A percentile compares a stretch with the other conserved stretches of the same genome.
Conservation (phyloP, 2,329 filamentous ascomycete genomes). For the Fusarium continuum region DNA sequence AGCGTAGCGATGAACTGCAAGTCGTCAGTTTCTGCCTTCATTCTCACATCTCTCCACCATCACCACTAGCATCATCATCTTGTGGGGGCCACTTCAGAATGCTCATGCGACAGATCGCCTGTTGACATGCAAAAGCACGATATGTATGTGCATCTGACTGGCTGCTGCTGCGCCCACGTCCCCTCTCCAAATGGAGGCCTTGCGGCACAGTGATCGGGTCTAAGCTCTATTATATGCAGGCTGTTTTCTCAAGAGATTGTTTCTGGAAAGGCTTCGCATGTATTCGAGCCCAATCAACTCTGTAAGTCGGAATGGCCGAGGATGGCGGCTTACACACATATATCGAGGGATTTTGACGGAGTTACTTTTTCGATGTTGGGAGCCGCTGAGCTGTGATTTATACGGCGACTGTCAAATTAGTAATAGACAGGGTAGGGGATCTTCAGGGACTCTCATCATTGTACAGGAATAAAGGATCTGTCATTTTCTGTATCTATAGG, state of each 20-base stretch:
- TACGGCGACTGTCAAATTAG: neutral
- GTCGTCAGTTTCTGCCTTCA: conserved; percentile 9
- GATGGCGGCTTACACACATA: neutral
- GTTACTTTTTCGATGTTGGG: neutral
- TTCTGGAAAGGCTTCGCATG: conserved; percentile 27
- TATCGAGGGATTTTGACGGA: neutral
- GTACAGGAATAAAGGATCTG: neutral
- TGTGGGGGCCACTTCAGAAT: conserved; percentile 25
- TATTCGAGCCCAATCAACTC: conserved; percentile 33
- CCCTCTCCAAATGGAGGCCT: conserved; percentile 14
- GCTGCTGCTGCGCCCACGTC: conserved; percentile 26
- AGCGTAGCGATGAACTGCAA: conserved; percentile 8
- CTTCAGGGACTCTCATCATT: conserved; percentile 19
- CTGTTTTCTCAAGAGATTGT: conserved; percentile 20
- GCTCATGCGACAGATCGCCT: conserved; percentile 27
- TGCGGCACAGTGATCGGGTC: conserved; percentile 19
- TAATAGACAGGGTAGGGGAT: conserved; percentile 9
- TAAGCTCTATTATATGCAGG: conserved; percentile 15
- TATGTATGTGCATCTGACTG: conserved; percentile 28
- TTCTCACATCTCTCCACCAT: neutral
- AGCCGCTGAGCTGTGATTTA: neutral
- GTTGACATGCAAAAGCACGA: conserved; percentile 16
- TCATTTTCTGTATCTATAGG: conserved; percentile 1
- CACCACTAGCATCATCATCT: neutral
- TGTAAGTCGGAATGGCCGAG: conserved; percentile 14